Conservation (phyloP, 176 grass and related monocot genomes). For the Tillandsia fasciculata region DNA sequence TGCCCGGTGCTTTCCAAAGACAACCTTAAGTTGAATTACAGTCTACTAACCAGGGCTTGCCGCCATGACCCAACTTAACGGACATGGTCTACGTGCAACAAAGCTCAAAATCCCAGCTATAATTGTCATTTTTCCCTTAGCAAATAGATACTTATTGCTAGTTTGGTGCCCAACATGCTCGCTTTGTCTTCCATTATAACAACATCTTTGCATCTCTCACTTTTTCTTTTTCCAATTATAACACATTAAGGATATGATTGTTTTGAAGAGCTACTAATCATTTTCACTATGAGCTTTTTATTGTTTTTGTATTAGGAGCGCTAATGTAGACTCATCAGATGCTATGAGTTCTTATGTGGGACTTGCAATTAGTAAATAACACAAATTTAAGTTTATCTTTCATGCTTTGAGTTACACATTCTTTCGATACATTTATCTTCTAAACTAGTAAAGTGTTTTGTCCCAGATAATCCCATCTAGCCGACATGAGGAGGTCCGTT, state of each 20-base stretch:
- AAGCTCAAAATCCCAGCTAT: not conserved
- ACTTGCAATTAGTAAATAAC: no score
- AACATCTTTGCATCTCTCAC: not conserved
- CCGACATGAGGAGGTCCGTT: slow-evolving; percentile 12
- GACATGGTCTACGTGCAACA: no score
- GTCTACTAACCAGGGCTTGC: no score
- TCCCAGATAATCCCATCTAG: slow-evolving; percentile 23
- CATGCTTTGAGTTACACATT: no score
- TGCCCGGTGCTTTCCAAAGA: no score
- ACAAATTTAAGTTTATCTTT: no score
- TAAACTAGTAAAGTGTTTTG: not conserved
- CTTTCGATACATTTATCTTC: not conserved
- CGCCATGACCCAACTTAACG: no score
- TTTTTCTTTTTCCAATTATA: not conserved
- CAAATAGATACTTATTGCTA: not conserved
- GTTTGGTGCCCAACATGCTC: not conserved
- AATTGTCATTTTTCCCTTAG: not conserved
- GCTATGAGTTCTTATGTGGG: no score
- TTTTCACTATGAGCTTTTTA: not conserved
- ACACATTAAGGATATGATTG: not conserved
- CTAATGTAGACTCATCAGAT: no score
- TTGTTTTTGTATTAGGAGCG: no score
- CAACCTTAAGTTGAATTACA: no score
- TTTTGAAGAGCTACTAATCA: not conserved
- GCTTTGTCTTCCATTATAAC: not conserved